Conservation (phyloP, 2,329 filamentous ascomycete genomes). For the Sphaerostilbella broomeana region DNA sequence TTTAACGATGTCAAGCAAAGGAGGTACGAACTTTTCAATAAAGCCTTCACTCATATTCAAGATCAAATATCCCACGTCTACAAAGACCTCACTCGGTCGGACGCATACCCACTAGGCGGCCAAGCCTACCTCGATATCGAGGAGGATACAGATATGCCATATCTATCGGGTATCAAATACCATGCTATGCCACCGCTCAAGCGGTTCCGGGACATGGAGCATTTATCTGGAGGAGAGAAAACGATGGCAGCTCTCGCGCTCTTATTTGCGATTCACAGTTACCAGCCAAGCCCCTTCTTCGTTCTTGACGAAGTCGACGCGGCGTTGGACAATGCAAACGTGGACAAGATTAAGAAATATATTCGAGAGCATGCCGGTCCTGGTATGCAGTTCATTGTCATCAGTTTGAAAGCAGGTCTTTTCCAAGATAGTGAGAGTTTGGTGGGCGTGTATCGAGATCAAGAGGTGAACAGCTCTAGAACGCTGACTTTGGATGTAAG, state of each 20-base stretch:
- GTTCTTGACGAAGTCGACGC: conserved; percentile 97
- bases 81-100: conserved; percentile 84
- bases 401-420: conserved; percentile 87
- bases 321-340: conserved; percentile 95
- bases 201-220: conserved; percentile 98
- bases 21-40: conserved; percentile 88
- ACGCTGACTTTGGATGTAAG: conserved; percentile 93
- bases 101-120: conserved; percentile 89
- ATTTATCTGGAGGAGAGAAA: conserved; percentile 94
- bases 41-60: conserved; percentile 89
- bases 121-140: conserved; percentile 81
- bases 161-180: conserved; percentile 93
- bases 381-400: conserved; percentile 99
- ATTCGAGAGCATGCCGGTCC: conserved; percentile 89
- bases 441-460: conserved; percentile 92
- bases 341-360: conserved; percentile 92
- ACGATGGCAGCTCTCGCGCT: conserved; percentile 97
- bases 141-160: conserved; percentile 93
- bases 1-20: conserved; percentile 78
- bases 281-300: conserved; percentile 93
- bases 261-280: conserved; percentile 93
- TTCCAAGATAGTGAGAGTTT: conserved; percentile 96
- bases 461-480: conserved; percentile 85
- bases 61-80: conserved; percentile 93
- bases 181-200: conserved; percentile 98